Evolutionary conservation across 2,329 filamentous ascomycete genomes (phyloP), one percentile per base, ranked within the genome.

Genomic region (Arthroderma sp.): DNA sequence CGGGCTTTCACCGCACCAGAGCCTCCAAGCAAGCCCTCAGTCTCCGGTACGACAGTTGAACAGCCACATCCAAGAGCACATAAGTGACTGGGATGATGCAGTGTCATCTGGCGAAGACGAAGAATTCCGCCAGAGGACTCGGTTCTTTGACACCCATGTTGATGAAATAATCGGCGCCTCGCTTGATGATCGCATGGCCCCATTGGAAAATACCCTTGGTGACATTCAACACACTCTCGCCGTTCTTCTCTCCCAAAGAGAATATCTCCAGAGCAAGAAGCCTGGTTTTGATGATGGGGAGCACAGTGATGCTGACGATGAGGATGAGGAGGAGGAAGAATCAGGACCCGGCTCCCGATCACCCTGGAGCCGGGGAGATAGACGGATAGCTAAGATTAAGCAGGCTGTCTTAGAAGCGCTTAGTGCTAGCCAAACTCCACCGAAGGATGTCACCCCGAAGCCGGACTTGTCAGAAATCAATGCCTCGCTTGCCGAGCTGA

Each of bases 241-340:
- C 11, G 67, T 71, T 37, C 70, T 82, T 53, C 71, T 75, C 29
- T 69, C 70, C 29, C 70, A 73, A 73, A 36, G 73, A 8, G 37
- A 42, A n/a, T 6, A 43, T 22, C 11, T 11, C 32, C 7, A 43
- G 75, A 28, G 71, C 76, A 52, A 77, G 79, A 53, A 86, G 80
- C 29, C 60, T 29, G 64, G 77, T 36, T 88, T 83, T 39, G 77
- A 71, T n/a, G 83, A 86, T 29, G 66, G 70, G 28, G 66, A 66
- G 44, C 80, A 93, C 48, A 95, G 89, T 59, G 91, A 96, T 65
- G 89, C 91, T 7, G 89, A 96, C 60, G 88, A 94, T 50, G 87
- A 94, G 58, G 88, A 93, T 52, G 87, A 94, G 22, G 84, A 75
- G 34, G 66, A 70, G 36, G 68, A 66, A 33, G 56, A 81, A 46